Base-by-base conservation (phyloP, 192 early-diverging fungal species). In the Rhizophlyctis rosea region DNA sequence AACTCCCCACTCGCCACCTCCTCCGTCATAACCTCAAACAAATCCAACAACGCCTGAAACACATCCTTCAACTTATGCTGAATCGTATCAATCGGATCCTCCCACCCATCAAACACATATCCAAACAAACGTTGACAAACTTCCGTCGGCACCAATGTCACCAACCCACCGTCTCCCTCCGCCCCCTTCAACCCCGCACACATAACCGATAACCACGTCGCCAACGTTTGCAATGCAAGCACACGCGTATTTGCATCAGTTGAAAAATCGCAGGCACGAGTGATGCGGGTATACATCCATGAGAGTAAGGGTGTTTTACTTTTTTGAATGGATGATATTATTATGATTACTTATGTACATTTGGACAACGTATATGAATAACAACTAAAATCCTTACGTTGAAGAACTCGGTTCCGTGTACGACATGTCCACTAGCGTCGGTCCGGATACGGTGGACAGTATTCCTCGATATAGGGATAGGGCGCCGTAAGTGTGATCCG, bases 51-150 rank as follows among this genome's bases (percentile, higher is more conserved):
- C 18, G 78, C 69, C 65, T 86, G 82, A 51, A 94, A 88, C 32
- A 92, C 25, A 59, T 72, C 70, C 55, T 66, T 72, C 33, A 76
- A 49, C 50, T 88, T 90, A 57, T 85, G 79, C 61, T 92, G 90
- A 16, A 92, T 82, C 2, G 88, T 76, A 47, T 95, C 91, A 4
- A 91, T 70, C 4, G 89, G 90, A 66, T 95, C 92, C 59, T 95
- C 91, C 90, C 92, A 95, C 59, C 87, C 83, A 59, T 87, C 82
- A 68, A 84, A 86, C 39, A 93, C 81, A 60, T 89, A 88, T 3
- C 77, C 84, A 57, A 92, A 83, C 25, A 90, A 69, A 25, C 72
- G 67, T 36, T 89, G 39, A 18, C 39, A 44, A 44, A 44, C 18
- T 83, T 54, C 81, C 73, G 28, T 73, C 54, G 44, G 73, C 24